Evolutionary conservation across 23 red algal species (phyloP), one percentile per base, ranked within the genome.

Genomic region (Chondrus crispus): DNA sequence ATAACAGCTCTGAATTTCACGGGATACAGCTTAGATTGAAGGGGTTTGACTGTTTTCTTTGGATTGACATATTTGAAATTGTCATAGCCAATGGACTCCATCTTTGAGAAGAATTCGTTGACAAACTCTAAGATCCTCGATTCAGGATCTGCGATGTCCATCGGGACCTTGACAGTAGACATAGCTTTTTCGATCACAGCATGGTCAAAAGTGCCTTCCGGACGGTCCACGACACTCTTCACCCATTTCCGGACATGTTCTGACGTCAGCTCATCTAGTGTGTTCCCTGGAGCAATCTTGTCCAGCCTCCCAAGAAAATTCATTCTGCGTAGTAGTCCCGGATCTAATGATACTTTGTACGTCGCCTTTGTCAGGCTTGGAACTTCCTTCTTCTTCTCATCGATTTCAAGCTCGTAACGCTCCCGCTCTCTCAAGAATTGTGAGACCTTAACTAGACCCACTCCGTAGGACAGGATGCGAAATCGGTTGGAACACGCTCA

Each of bases 331-430:
- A 83, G 1, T 28, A 0, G 41, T 58, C n/a, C n/a, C 11, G 10
- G 46, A 24, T 83, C 78, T 11, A 83, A 0, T 0, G 45, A 58
- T 58, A 62, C 78, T 26, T 52, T 82, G 78, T 82, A 82, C 46
- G 47, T 28, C 52, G 52, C 48, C n/a, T 32, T 47, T 22, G 5
- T 83, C 28, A 68, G 40, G 20, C 11, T 33, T 9, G 45, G 47
- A 41, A 82, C 28, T 30, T 82, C 78, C 32, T 35, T 47, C 51
- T 82, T 40, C 51, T 82, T 82, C 40, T 24, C 29, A 11, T 8
- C 46, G 45, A 82, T 60, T 51, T 82, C 52, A 6, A 82, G 47
- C 46, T 82, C 78, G 46, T 60, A 82, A 47, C 78, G 8, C 46
- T 82, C 47, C 44, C 45, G 48, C 47, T 82, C 47, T 5, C 55